These are phyloP conservation scores for Botrytis sinoallii DNA, from an alignment of 2,329 filamentous ascomycete genomes.

Conservation along the genomic window DNA sequence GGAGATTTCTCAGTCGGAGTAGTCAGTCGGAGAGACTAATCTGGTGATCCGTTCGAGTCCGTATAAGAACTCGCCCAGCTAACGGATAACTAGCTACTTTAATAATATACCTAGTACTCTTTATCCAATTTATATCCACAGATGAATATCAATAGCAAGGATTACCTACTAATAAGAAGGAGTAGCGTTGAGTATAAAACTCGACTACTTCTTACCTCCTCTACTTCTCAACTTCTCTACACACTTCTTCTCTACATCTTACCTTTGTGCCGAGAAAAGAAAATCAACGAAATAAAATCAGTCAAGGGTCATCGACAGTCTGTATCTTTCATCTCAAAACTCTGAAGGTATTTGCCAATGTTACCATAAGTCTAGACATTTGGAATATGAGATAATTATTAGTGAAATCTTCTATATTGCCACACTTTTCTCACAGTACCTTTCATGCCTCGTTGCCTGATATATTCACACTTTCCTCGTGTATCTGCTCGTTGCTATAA, in stretches of 20 bases:
- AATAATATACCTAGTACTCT: neutral
- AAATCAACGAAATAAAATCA: neutral
- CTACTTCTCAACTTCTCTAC: neutral
- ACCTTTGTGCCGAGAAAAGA: neutral
- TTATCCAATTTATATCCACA: neutral
- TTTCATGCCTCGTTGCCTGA: neutral
- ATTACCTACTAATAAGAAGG: neutral
- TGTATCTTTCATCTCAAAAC: neutral
- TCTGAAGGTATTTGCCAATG: neutral
- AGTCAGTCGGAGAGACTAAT: neutral
- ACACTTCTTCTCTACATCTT: neutral
- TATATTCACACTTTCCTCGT: neutral
- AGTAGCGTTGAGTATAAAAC: neutral
- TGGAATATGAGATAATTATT: neutral
- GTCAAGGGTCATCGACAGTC: neutral
- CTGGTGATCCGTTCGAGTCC: neutral
- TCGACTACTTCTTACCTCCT: neutral
- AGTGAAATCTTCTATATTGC: neutral
- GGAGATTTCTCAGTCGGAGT: neutral
- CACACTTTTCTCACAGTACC: neutral
- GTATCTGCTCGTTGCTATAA: neutral
- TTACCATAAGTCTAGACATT: neutral
- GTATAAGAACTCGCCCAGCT: neutral
- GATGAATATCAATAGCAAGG: neutral
- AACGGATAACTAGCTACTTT: neutral